These are phyloP conservation scores for Kluyveromyces lactis DNA, from an alignment of 805 yeast genomes.

Conservation along the genomic window DNA sequence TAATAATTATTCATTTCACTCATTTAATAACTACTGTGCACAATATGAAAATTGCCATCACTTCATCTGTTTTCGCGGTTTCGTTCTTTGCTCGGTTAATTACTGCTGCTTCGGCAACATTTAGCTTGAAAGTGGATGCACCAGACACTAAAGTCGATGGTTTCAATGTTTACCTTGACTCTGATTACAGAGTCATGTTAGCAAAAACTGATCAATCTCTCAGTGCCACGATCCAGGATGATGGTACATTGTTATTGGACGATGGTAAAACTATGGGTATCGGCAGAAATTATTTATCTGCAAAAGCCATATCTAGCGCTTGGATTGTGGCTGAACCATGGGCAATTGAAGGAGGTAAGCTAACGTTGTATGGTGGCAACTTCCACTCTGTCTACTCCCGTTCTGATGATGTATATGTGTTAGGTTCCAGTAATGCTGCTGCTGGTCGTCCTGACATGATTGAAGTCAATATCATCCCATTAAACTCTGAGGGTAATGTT, in stretches of 20 bases:
- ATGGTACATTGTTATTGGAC: conserved; percentile 1
- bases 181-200: neutral
- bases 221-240: neutral
- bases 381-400: neutral
- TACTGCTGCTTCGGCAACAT: neutral
- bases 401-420: neutral
- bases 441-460: neutral
- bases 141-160: neutral
- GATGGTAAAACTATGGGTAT: conserved; percentile 1
- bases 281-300: neutral
- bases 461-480: neutral
- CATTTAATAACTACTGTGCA: no score
- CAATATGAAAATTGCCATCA: neutral
- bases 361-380: neutral
- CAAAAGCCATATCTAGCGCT: neutral
- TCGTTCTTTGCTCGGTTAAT: neutral
- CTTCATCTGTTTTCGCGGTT: neutral
- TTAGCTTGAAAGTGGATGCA: neutral
- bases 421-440: neutral
- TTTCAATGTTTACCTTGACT: neutral
- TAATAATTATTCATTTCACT: no score
- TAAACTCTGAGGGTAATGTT: neutral
- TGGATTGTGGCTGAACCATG: conserved; percentile 3
- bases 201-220: neutral
- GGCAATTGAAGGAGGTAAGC: neutral